Conservation (phyloP, 306 rosid genomes). For the Elaeagnus macrophylla region DNA sequence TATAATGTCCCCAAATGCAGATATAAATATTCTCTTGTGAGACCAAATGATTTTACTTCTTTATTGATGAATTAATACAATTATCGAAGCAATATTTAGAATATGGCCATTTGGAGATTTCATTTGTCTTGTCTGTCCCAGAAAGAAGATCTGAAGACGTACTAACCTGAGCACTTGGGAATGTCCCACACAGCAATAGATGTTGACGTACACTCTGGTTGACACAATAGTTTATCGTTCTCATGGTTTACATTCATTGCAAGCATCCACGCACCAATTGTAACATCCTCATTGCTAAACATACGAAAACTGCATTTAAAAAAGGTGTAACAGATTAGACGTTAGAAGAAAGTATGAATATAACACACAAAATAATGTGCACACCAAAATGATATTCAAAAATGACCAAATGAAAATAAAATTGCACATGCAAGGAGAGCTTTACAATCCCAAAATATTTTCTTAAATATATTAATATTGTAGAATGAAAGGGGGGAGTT, state of each 20-base stretch:
- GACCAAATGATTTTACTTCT: background rate
- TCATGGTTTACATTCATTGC: slow-evolving; percentile 98
- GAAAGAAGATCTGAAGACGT: slow-evolving; percentile 17
- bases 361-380: background rate
- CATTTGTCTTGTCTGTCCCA: slow-evolving; percentile 2
- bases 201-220: slow-evolving; percentile 51
- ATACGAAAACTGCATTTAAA: slow-evolving; percentile 68
- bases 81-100: background rate
- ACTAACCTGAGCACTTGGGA: slow-evolving; percentile 93
- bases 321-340: slow-evolving; percentile 13
- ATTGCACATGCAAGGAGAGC: too few relatives aligned
- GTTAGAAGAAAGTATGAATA: background rate
- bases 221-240: slow-evolving; percentile 61
- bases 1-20: background rate
- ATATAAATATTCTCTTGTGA: background rate
- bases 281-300: slow-evolving; percentile 98
- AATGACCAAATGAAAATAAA: too few relatives aligned
- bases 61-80: background rate
- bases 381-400: too few relatives aligned
- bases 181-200: slow-evolving; percentile 97
- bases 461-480: too few relatives aligned
- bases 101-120: background rate
- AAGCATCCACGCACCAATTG: slow-evolving; percentile 98
- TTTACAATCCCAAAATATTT: too few relatives aligned
- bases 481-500: too few relatives aligned